A percentile compares a stretch with the other conserved stretches of the same genome.
Conservation (phyloP, 306 rosid genomes). For the Sicyos baderoa region DNA sequence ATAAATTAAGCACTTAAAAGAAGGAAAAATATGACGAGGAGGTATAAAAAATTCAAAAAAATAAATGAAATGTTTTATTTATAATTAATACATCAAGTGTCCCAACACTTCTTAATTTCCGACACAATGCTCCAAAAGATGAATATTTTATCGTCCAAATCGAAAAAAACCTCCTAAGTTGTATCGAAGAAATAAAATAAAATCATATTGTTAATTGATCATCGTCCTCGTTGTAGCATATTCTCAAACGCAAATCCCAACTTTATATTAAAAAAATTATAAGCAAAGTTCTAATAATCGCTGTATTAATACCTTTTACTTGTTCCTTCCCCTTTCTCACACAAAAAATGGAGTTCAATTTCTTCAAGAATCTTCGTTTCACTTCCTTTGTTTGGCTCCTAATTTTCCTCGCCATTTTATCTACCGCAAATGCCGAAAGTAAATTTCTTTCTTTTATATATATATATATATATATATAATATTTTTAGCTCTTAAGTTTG, state of each 20-base stretch:
- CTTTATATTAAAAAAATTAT: background rate
- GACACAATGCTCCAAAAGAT: background rate
- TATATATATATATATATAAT: too few relatives aligned
- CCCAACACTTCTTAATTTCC: too few relatives aligned
- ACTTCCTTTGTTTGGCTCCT: background rate
- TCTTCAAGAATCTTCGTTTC: background rate
- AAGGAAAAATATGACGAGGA: too few relatives aligned
- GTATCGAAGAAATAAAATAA: background rate
- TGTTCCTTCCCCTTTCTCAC: background rate
- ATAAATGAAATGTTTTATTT: too few relatives aligned
- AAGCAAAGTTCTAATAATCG: background rate
- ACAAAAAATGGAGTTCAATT: background rate
- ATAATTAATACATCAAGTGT: too few relatives aligned
- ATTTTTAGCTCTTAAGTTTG: too few relatives aligned
- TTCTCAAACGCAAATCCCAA: background rate
- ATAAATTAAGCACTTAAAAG: too few relatives aligned
- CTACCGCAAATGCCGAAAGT: background rate
- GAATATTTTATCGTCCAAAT: background rate
- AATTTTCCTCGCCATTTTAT: background rate
- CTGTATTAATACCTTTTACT: background rate
- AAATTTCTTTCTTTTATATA: too few relatives aligned
- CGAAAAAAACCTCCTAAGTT: background rate
- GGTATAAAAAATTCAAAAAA: too few relatives aligned
- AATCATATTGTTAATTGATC: background rate
- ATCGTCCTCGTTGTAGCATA: background rate